A percentile compares a stretch with the other conserved stretches of the same genome.
Conservation (phyloP, 1,284 basidiomycete genomes). For the Ganoderma leucocontextum region DNA sequence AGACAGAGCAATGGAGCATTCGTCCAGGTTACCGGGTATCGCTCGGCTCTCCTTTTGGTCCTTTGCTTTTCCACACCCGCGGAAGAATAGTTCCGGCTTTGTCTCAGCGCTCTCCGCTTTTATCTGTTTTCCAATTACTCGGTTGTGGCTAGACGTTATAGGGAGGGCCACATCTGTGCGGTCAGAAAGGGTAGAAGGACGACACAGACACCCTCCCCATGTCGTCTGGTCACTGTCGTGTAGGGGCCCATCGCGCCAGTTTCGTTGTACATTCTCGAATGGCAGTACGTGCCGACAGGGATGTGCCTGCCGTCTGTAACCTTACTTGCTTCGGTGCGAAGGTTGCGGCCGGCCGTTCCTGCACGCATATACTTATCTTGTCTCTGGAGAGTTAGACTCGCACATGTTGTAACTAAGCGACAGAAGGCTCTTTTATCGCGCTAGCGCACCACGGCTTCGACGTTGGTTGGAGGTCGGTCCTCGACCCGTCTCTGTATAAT, state of each 20-base stretch:
- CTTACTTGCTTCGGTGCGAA: too few relatives aligned
- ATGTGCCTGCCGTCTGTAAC: too few relatives aligned
- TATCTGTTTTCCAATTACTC: background rate
- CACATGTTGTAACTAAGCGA: too few relatives aligned
- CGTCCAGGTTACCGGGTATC: constrained; percentile 3
- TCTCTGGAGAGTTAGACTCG: too few relatives aligned
- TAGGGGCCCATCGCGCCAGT: background rate
- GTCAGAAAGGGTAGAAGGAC: background rate
- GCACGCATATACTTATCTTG: too few relatives aligned
- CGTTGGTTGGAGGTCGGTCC: too few relatives aligned
- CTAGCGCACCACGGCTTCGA: too few relatives aligned
- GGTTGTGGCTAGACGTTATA: background rate
- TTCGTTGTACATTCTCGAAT: too few relatives aligned
- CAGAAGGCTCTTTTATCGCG: too few relatives aligned
- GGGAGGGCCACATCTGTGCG: background rate
- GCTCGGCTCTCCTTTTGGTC: background rate
- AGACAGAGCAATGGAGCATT: background rate
- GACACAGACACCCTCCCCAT: background rate
- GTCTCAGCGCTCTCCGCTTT: background rate
- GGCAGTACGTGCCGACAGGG: too few relatives aligned
- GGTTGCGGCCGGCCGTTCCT: too few relatives aligned
- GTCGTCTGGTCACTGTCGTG: background rate
- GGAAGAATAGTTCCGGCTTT: background rate
- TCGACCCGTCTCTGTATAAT: background rate
- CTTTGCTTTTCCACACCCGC: background rate